A percentile compares a stretch with the other conserved stretches of the same genome.
These are phyloP conservation scores for Penicillium glabrum DNA, from an alignment of 2,329 filamentous ascomycete genomes.

Conservation along the genomic window DNA sequence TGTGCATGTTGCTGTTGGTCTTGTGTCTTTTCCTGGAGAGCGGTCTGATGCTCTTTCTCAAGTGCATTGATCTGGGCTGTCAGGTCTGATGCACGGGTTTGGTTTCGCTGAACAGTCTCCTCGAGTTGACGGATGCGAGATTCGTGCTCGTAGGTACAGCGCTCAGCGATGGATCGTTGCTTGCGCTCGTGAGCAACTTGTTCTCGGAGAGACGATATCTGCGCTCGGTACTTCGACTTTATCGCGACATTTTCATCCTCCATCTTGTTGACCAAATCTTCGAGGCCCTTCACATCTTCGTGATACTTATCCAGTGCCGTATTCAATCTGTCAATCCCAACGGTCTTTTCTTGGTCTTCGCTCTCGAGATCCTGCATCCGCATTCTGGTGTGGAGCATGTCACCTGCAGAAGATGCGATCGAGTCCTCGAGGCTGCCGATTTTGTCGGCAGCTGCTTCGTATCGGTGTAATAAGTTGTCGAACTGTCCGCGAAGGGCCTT, in stretches of 20 bases:
- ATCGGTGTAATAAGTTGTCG: conserved; percentile 39
- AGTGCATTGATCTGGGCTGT: conserved; percentile 36
- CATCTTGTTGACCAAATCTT: conserved; percentile 41
- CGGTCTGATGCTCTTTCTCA: conserved; percentile 28
- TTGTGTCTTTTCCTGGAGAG: conserved; percentile 22
- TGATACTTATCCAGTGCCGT: conserved; percentile 46
- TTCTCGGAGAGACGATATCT: conserved; percentile 35
- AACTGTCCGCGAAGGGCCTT: conserved; percentile 46
- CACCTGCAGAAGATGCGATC: conserved; percentile 43
- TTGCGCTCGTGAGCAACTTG: conserved; percentile 35
- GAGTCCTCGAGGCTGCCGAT: conserved; percentile 40
- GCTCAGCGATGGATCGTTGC: conserved; percentile 36
- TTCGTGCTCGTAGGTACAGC: conserved; percentile 34
- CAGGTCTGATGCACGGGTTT: conserved; percentile 34
- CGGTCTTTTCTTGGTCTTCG: conserved; percentile 40
- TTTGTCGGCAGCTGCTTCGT: conserved; percentile 38
- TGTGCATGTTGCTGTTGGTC: conserved; percentile 32
- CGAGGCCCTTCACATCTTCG: conserved; percentile 43
- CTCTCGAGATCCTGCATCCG: conserved; percentile 43
- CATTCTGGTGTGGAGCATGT: conserved; percentile 47
- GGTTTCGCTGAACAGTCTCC: conserved; percentile 34
- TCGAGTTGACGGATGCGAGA: conserved; percentile 39
- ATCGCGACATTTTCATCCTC: conserved; percentile 39
- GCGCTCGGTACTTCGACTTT: conserved; percentile 27
- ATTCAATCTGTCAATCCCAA: conserved; percentile 44